Evolutionary conservation across 768 basidiomycete genomes (phyloP).

Genomic region (Roridomyces roridus): DNA sequence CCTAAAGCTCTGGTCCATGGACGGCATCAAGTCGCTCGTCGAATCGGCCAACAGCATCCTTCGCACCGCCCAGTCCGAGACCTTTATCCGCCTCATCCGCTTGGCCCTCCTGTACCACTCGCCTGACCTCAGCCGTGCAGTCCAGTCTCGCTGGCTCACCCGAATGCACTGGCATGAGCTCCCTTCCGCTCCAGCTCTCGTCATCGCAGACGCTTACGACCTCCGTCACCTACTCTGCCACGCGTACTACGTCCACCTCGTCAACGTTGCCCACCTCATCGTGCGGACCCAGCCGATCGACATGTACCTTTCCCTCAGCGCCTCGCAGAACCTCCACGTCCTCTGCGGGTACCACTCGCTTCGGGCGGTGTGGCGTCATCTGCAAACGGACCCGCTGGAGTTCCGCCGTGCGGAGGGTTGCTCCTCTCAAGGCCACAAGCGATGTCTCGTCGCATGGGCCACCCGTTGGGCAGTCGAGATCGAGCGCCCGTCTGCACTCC

Average conservation of each 20-base stretch:
- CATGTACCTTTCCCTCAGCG: conserved; percentile 27
- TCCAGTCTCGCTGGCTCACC: conserved; percentile 40
- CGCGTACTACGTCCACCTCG: conserved; percentile 43
- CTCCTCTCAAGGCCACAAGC: conserved; percentile 34
- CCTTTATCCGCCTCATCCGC: conserved; percentile 40
- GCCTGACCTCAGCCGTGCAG: conserved; percentile 28
- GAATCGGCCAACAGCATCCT: conserved; percentile 32
- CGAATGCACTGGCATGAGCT: conserved; percentile 37
- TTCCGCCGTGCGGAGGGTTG: conserved; percentile 40
- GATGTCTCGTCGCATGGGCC: conserved; percentile 45
- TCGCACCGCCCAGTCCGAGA: conserved; percentile 32
- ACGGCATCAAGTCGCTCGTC: conserved; percentile 37
- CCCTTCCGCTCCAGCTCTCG: conserved; percentile 36
- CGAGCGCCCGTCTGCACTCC: conserved; percentile 27
- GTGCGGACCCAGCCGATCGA: conserved; percentile 21
- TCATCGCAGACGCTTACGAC: conserved; percentile 33
- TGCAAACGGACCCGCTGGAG: conserved; percentile 35
- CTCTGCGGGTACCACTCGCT: conserved; percentile 43
- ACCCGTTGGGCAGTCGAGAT: conserved; percentile 39
- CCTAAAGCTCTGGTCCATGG: conserved; percentile 43
- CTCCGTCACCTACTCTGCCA: conserved; percentile 35
- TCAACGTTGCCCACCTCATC: conserved; percentile 30
- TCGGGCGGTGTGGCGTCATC: conserved; percentile 37
- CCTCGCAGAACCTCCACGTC: conserved; percentile 37
- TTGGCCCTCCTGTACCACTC: conserved; percentile 39